A percentile compares a stretch with the other conserved stretches of the same genome.
These are phyloP conservation scores for Triticum monococcum DNA, from an alignment of 176 grass and related monocot genomes.

Conservation along the genomic window DNA sequence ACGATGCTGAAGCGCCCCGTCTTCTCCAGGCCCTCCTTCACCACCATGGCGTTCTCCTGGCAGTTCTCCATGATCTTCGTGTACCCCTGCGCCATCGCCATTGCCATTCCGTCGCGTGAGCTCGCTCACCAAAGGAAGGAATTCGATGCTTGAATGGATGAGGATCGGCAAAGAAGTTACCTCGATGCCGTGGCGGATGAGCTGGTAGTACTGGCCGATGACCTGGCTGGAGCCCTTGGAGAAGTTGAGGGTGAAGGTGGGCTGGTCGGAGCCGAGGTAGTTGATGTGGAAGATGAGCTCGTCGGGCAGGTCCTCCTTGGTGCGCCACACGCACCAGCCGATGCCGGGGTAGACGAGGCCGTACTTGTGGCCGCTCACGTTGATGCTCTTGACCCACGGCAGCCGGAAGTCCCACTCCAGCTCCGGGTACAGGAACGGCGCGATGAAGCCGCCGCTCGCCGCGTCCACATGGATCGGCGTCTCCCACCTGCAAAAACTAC, in stretches of 20 bases:
- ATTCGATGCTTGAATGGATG: not conserved
- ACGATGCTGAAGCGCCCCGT: conserved; percentile 82
- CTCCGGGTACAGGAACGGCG: conserved; percentile 96
- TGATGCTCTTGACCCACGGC: conserved; percentile 95
- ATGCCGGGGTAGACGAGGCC: conserved; percentile 98
- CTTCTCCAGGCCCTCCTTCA: conserved; percentile 69
- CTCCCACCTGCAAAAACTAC: conserved; percentile 46
- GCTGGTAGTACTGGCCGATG: conserved; percentile 98
- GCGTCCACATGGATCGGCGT: conserved; percentile 93
- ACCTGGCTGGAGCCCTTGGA: conserved; percentile 97
- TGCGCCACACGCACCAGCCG: conserved; percentile 89
- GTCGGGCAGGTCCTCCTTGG: conserved; percentile 87
- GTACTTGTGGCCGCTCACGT: conserved; percentile 98
- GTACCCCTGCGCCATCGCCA: conserved; percentile 56
- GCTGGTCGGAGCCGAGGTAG: conserved; percentile 95
- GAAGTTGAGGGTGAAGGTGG: conserved; percentile 98
- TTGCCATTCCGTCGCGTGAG: not conserved
- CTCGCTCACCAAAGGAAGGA: not conserved
- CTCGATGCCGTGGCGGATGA: conserved; percentile 93
- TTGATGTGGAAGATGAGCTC: conserved; percentile 99
- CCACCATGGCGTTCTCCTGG: conserved; percentile 93
- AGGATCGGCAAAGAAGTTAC: not conserved
- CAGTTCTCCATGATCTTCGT: conserved; percentile 99
- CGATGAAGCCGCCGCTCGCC: conserved; percentile 97
- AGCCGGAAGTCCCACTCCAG: conserved; percentile 94